Evolutionary conservation across 2,329 filamentous ascomycete genomes (phyloP).

Genomic region (Xylariales sp.): DNA sequence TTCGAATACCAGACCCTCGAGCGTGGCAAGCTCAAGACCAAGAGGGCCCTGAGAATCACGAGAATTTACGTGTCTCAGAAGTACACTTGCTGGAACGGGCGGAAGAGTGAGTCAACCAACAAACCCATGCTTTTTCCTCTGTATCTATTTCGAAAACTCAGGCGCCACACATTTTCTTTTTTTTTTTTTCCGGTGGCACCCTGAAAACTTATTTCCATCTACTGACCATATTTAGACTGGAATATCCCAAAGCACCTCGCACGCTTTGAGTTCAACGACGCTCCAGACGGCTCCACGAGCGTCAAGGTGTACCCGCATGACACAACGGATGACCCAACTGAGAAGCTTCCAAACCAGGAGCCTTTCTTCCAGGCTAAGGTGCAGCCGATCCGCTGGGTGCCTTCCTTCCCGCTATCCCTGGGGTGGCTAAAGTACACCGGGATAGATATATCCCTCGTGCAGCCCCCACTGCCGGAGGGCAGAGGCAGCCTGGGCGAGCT

Average conservation of each 20-base stretch:
- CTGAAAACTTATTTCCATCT: no score
- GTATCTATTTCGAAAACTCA: no score
- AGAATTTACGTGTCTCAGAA: constrained; percentile 52
- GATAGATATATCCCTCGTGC: constrained; percentile 37
- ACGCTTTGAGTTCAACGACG: constrained; percentile 39
- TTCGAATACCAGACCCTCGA: constrained; percentile 36
- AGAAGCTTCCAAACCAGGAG: constrained; percentile 24
- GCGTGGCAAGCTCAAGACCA: constrained; percentile 24
- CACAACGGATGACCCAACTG: constrained; percentile 21
- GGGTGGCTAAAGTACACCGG: constrained; percentile 33
- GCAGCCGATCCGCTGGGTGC: constrained; percentile 34
- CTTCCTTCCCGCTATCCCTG: constrained; percentile 39
- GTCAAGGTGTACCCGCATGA: constrained; percentile 43
- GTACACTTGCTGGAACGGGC: constrained; percentile 47
- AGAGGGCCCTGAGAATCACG: constrained; percentile 38
- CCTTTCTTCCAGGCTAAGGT: constrained; percentile 45
- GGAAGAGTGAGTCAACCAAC: constrained; percentile 41
- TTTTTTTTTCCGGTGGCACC: no score
- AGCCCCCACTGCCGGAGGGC: constrained; percentile 43
- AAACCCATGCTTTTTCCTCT: no score
- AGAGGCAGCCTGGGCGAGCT: constrained; percentile 34
- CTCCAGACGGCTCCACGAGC: constrained; percentile 28
- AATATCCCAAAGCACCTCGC: constrained; percentile 53
- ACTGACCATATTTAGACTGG: constrained; percentile 42
- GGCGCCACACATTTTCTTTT: no score